Percentiles rank a stretch among this genome's conserved stretches.
phyloP scores from a whole-genome alignment of 2,329 filamentous ascomycete species.

The Aspergillus vadensis region DNA sequence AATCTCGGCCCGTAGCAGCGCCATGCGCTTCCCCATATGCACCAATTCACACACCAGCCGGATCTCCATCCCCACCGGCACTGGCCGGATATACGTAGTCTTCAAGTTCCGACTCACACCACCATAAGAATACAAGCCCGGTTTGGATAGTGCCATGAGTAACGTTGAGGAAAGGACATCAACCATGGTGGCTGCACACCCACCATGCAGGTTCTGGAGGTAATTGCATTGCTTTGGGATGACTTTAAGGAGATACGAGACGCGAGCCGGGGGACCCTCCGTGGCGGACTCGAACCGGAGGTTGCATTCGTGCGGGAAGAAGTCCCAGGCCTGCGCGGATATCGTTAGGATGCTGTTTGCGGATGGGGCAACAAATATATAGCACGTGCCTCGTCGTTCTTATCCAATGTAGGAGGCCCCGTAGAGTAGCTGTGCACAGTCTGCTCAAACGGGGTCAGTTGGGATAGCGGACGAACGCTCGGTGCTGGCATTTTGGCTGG shows the following conservation, averaged over 20 bases:
- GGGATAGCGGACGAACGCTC: neutral
- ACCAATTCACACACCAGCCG: slow-evolving; percentile 61
- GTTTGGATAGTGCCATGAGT: slow-evolving; percentile 57
- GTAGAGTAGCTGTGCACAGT: neutral
- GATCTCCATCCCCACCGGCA: slow-evolving; percentile 54
- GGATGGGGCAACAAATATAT: neutral
- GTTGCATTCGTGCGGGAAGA: slow-evolving; percentile 31
- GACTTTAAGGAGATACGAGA: slow-evolving; percentile 55
- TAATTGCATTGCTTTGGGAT: slow-evolving; percentile 89
- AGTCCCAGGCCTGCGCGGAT: slow-evolving; percentile 32
- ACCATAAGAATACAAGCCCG: slow-evolving; percentile 62
- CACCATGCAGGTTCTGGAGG: slow-evolving; percentile 89
- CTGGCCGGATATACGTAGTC: slow-evolving; percentile 67
- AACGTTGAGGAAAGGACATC: slow-evolving; percentile 66
- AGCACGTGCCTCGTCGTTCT: neutral
- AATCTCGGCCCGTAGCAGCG: slow-evolving; percentile 58
- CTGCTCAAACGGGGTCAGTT: neutral
- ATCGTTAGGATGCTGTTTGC: neutral
- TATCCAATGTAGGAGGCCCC: neutral
- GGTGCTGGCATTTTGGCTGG: neutral
- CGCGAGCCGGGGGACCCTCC: slow-evolving; percentile 35
- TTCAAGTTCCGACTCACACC: slow-evolving; percentile 68
- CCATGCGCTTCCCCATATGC: slow-evolving; percentile 58
- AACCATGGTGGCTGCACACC: slow-evolving; percentile 68
- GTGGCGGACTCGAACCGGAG: slow-evolving; percentile 44